These are phyloP conservation scores for Umbelopsis ramanniana DNA, from an alignment of 192 early-diverging fungal species.

Conservation along the genomic window DNA sequence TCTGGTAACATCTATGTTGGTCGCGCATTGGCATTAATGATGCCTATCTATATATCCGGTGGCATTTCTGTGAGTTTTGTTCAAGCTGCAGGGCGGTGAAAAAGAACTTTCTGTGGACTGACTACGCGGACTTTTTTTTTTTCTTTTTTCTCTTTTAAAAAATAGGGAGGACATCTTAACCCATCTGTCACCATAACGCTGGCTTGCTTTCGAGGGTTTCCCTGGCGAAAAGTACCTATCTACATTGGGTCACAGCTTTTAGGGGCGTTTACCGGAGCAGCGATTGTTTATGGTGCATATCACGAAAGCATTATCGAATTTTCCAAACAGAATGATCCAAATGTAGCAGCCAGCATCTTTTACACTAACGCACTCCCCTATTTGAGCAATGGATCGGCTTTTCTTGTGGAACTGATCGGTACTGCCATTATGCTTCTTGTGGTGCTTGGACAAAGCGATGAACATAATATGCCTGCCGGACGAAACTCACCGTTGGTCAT, in stretches of 20 bases:
- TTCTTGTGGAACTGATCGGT: constrained; percentile 69
- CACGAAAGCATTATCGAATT: constrained; percentile 31
- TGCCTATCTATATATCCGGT: constrained; percentile 19
- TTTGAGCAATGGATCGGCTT: constrained; percentile 59
- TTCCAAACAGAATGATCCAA: not conserved
- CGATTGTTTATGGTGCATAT: constrained; percentile 47
- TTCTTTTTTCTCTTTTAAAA: not conserved
- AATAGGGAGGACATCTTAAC: constrained; percentile 50
- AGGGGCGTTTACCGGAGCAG: constrained; percentile 51
- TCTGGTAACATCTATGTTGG: constrained; percentile 11
- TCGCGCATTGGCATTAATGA: constrained; percentile 13
- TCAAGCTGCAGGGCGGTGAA: too few relatives aligned
- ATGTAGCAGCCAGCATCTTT: constrained; percentile 57
- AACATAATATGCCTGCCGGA: constrained; percentile 28
- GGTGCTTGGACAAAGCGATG: constrained; percentile 60
- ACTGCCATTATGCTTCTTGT: constrained; percentile 70
- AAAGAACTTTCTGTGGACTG: too few relatives aligned
- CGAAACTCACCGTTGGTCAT: constrained; percentile 54
- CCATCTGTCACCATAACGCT: constrained; percentile 50
- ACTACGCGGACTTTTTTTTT: not conserved
- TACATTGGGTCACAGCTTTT: constrained; percentile 51
- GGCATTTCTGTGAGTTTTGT: constrained; percentile 1
- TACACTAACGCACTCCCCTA: constrained; percentile 62
- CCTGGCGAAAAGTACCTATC: constrained; percentile 35
- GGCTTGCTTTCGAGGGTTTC: constrained; percentile 45